Conservation (phyloP, 78 protist genomes). For the Tieghemostelium lacteum region DNA sequence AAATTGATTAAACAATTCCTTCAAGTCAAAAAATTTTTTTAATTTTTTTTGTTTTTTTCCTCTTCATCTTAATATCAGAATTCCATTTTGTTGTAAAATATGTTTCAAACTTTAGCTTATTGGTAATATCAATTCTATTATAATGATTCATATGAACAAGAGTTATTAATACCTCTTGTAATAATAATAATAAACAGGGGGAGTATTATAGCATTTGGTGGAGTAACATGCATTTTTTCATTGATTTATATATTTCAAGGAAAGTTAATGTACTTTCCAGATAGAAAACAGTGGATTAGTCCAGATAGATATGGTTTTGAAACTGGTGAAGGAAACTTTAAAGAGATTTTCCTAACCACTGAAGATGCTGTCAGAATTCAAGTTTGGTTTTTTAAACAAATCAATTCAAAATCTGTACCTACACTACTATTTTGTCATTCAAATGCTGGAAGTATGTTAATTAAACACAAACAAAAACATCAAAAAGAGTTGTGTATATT, state of each 20-base stretch:
- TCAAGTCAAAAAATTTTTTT: too few relatives aligned
- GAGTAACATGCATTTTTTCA: slow-evolving; percentile 7
- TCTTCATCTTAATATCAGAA: too few relatives aligned
- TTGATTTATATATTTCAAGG: slow-evolving; percentile 45
- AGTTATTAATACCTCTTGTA: too few relatives aligned
- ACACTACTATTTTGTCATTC: slow-evolving; percentile 78
- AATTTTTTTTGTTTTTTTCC: too few relatives aligned
- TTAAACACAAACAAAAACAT: neutral
- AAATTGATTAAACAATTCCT: too few relatives aligned
- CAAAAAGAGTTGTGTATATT: neutral
- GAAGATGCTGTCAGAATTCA: slow-evolving; percentile 45
- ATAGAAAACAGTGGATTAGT: neutral
- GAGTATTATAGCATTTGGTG: slow-evolving; percentile 21
- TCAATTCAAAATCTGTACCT: slow-evolving; percentile 39
- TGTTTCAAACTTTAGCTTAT: too few relatives aligned
- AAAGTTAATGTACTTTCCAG: slow-evolving; percentile 60
- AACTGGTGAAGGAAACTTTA: slow-evolving; percentile 13
- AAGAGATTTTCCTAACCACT: slow-evolving; percentile 36
- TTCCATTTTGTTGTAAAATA: too few relatives aligned
- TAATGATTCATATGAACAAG: too few relatives aligned
- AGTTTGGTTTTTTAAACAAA: slow-evolving; percentile 58
- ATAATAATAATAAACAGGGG: too few relatives aligned
- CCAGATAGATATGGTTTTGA: slow-evolving; percentile 25
- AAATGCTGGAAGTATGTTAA: slow-evolving; percentile 70
- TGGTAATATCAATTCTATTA: too few relatives aligned